Evolutionary conservation across 805 yeast species (phyloP), one percentile per base, ranked within the genome.

Genomic region (Barnettozyma botsteinii): DNA sequence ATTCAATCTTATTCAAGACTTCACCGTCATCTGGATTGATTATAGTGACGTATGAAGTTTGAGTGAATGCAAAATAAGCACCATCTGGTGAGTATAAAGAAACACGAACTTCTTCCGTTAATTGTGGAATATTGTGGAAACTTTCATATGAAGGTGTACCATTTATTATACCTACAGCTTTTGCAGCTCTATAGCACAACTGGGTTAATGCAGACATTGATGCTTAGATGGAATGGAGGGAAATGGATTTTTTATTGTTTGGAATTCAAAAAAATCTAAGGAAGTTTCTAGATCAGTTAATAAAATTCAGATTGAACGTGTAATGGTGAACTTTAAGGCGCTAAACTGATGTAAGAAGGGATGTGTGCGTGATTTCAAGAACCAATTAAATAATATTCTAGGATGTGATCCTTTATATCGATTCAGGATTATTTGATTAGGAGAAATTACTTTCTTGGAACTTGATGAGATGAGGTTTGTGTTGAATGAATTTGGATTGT

Each of bases 61-160:
- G 83, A 14, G 91, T 74, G 62, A 75, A 85, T 19, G 88, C 89
- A 58, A 85, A 81, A 40, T 66, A 70, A 33, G 67, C 54, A 22
- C 95, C 95, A 52, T 78, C 70, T 34, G 83, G 70, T 18, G 89
- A 77, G 59, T 85, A 85, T 33, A 66, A 62, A 28, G 89, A 75
- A 33, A 73, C 68, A 48, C 87, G 76, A 42, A 82, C 78, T 46
- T 80, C 82, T 35, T 55, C 62, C 2, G 52, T 48, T 5, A 61
- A 53, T 20, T 56, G 42, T 17, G 52, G 57, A 23, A 62, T 43
- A 29, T 50, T 50, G 29, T 44, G 46, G 2, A 59, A 40, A 15
- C 48, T 49, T 33, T 52, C 60, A 43, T 63, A 67, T 1, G 45
- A 30, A 10, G 77, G 77, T 35, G 69, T 64, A 7, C 72, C 72